Evolutionary conservation across 2,329 filamentous ascomycete species (phyloP).

Genomic region (Colletotrichum caudatum): DNA sequence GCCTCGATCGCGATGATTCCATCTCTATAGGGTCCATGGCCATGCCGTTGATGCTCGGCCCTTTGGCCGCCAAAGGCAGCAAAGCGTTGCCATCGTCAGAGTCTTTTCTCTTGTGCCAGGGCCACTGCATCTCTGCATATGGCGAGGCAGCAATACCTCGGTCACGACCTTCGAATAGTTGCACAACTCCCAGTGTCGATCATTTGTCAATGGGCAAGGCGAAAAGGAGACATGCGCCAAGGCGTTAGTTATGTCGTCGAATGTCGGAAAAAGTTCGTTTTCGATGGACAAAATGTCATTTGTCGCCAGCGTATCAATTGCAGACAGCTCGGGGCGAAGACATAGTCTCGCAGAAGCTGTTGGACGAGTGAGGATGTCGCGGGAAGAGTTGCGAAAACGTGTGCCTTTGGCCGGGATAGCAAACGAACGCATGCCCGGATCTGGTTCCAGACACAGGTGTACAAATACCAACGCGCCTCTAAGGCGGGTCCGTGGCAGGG

Average conservation of each 20-base stretch:
- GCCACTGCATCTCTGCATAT: slow-evolving; percentile 52
- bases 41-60: slow-evolving; percentile 50
- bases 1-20: slow-evolving; percentile 51
- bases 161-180: slow-evolving; percentile 38
- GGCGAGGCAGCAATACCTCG: slow-evolving; percentile 31
- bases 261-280: slow-evolving; percentile 12
- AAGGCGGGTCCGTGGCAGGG: slow-evolving; percentile 32
- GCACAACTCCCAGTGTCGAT: slow-evolving; percentile 24
- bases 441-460: slow-evolving; percentile 29
- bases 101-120: slow-evolving; percentile 50
- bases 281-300: slow-evolving; percentile 27
- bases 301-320: slow-evolving; percentile 35
- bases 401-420: slow-evolving; percentile 38
- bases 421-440: slow-evolving; percentile 35
- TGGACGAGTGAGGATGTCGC: slow-evolving; percentile 29
- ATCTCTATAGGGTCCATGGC: slow-evolving; percentile 46
- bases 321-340: slow-evolving; percentile 25
- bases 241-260: slow-evolving; percentile 28
- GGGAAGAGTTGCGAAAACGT: slow-evolving; percentile 38
- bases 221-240: slow-evolving; percentile 40
- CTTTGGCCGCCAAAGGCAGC: slow-evolving; percentile 50
- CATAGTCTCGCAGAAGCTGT: slow-evolving; percentile 36
- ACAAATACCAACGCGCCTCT: slow-evolving; percentile 29
- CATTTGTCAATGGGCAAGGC: slow-evolving; percentile 34
- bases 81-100: slow-evolving; percentile 50